A percentile compares a stretch with the other conserved stretches of the same genome.
Conservation (phyloP, 2,329 filamentous ascomycete genomes). For the Sordariomycetes sp. region DNA sequence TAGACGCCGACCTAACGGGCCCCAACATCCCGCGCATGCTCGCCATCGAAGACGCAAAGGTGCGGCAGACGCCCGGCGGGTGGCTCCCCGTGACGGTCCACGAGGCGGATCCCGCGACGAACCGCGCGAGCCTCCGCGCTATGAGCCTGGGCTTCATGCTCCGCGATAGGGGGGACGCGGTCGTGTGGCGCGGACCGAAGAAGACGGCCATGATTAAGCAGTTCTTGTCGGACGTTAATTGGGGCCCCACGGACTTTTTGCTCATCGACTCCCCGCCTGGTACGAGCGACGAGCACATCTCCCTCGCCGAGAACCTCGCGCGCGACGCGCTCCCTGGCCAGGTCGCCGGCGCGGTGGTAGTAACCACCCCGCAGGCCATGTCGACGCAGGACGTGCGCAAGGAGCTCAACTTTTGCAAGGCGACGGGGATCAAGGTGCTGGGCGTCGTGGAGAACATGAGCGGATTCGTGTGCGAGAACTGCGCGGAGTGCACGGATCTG, state of each 20-base stretch:
- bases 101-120: conserved; percentile 33
- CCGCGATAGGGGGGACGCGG: conserved; percentile 70
- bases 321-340: conserved; percentile 49
- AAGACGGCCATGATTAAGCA: conserved; percentile 99
- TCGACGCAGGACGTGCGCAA: conserved; percentile 89
- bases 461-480: conserved; percentile 72
- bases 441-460: conserved; percentile 97
- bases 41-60: conserved; percentile 75
- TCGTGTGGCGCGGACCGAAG: conserved; percentile 96
- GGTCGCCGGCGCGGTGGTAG: conserved; percentile 78
- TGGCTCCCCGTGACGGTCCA: conserved; percentile 88
- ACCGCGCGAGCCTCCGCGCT: conserved; percentile 56
- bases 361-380: conserved; percentile 92
- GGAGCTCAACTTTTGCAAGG: conserved; percentile 84
- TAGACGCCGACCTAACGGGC: conserved; percentile 92
- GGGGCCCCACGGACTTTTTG: conserved; percentile 79
- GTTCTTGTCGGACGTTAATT: conserved; percentile 83
- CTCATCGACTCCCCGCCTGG: conserved; percentile 94
- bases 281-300: conserved; percentile 95
- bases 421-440: conserved; percentile 66
- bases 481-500: conserved; percentile 79
- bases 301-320: conserved; percentile 75
- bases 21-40: conserved; percentile 95
- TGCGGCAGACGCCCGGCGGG: conserved; percentile 79
- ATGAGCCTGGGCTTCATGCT: conserved; percentile 93